Evolutionary conservation across 2,329 filamentous ascomycete genomes (phyloP), one percentile per base, ranked within the genome.

Genomic region (Fusarium duplospermum): DNA sequence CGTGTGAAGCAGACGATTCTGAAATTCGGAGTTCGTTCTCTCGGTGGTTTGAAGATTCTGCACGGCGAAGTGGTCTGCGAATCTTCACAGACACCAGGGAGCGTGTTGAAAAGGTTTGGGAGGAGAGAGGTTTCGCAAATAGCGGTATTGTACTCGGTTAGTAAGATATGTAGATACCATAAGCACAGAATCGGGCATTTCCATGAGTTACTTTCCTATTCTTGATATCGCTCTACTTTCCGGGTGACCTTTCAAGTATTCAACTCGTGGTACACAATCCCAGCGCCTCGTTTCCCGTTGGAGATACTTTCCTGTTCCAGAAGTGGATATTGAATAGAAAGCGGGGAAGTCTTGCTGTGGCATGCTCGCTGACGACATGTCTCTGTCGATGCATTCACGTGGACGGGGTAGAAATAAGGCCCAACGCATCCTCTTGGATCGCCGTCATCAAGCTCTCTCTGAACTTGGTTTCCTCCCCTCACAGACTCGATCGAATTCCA

Each of bases 1-100:
- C 67, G 2, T 68, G 64, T 27, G 73, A 75, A 6, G 52, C 72
- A 2, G 52, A 69, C 2, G 67, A 75, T 35, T 0, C 8, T 9
- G 22, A 40, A 18, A 40, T 69, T 6, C 10, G 72, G 1, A 56
- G 3, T 2, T 70, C 58, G 0, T 73, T 75, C 20, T 16, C 10
- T 2, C 20, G 9, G 2, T 75, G 73, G 73, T 75, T 75, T 24
- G 70, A 69, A 2, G 52, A 52, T 11, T 64, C 60, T 14, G 54
- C 64, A 1, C 52, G 47, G 14, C 64, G 42, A 4, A 71, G 73
- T 16, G 73, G 73, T 0, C n/a, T 75, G 4, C 35, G 22, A 1
- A 75, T 75, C 42, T 75, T 75, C 24, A 22, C 11, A 3, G 70
- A 73, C 3, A 75, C 70, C 0, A 69, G 57, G 6, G 67, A 71